phyloP scores from a whole-genome alignment of 805 yeast genomes.

The Schwanniomyces yamadae region DNA sequence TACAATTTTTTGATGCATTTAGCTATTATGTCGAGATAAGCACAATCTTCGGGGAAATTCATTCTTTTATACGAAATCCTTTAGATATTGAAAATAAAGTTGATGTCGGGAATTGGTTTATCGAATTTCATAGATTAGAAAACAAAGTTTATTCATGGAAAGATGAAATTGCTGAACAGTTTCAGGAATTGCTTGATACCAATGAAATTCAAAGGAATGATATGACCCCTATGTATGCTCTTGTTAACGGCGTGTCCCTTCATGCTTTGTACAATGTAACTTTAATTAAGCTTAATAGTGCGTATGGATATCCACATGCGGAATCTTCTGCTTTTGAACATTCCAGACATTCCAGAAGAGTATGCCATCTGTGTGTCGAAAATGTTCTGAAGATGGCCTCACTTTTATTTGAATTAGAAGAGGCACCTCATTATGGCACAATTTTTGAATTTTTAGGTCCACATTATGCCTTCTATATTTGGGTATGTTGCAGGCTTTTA shows the following conservation, averaged over 20 bases:
- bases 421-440: conserved; percentile 2
- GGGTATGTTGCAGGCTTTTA: conserved; percentile 17
- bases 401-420: conserved; percentile 7
- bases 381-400: conserved; percentile 9
- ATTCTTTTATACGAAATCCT: conserved; percentile 12
- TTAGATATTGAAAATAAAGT: conserved; percentile 14
- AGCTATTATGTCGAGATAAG: conserved; percentile 1
- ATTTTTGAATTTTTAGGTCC: conserved; percentile 16
- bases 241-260: conserved; percentile 10
- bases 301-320: conserved; percentile 14
- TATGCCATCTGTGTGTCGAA: conserved; percentile 12
- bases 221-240: conserved; percentile 1
- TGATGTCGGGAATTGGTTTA: conserved; percentile 15
- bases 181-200: conserved; percentile 9
- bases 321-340: conserved; percentile 12
- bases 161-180: conserved; percentile 7
- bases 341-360: conserved; percentile 12
- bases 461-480: conserved; percentile 15
- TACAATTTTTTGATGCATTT: conserved; percentile 8
- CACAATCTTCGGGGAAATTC: conserved; percentile 4
- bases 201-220: background rate
- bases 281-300: conserved; percentile 14
- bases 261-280: conserved; percentile 16
- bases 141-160: conserved; percentile 14
- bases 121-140: conserved; percentile 15